phyloP scores from a whole-genome alignment of 345 rosid species.

The Stellera chamaejasme region DNA sequence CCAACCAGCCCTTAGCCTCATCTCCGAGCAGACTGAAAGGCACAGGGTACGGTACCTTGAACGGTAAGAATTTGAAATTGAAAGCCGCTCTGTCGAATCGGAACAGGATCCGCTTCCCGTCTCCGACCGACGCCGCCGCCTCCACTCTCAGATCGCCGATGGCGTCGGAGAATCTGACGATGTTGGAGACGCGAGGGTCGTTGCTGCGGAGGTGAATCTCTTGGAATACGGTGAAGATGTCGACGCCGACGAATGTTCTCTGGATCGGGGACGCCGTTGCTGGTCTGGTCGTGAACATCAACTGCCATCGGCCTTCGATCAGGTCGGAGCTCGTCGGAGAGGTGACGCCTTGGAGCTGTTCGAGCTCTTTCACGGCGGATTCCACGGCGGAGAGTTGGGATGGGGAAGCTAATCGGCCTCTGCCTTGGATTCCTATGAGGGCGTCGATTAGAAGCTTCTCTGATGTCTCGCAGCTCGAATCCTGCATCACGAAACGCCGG shows the following conservation, averaged over 20 bases:
- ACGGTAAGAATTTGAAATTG: constrained; percentile 72
- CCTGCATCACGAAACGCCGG: too few relatives aligned
- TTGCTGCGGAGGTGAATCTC: constrained; percentile 66
- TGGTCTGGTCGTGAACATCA: constrained; percentile 94
- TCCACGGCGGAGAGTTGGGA: constrained; percentile 36
- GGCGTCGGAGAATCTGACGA: constrained; percentile 72
- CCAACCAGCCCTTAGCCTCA: constrained; percentile 96
- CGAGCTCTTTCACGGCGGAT: constrained; percentile 43
- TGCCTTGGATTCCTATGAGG: constrained; percentile 88
- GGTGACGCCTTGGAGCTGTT: constrained; percentile 54
- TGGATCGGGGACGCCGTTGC: constrained; percentile 97
- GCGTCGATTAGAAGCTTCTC: constrained; percentile 74
- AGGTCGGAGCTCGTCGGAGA: constrained; percentile 64
- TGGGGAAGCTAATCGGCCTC: constrained; percentile 78
- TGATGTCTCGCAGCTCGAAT: constrained; percentile 12
- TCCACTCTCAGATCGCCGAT: constrained; percentile 92
- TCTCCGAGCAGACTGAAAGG: constrained; percentile 96
- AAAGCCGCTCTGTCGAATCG: constrained; percentile 77
- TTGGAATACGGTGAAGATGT: constrained; percentile 79
- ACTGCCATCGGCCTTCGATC: constrained; percentile 88
- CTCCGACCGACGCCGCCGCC: constrained; percentile 75
- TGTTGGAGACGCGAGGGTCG: constrained; percentile 85
- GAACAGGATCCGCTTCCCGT: constrained; percentile 60
- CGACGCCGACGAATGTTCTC: constrained; percentile 96
- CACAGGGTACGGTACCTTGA: constrained; percentile 91